phyloP scores from a whole-genome alignment of 2,329 filamentous ascomycete genomes.

The Diaporthe citriasiana region DNA sequence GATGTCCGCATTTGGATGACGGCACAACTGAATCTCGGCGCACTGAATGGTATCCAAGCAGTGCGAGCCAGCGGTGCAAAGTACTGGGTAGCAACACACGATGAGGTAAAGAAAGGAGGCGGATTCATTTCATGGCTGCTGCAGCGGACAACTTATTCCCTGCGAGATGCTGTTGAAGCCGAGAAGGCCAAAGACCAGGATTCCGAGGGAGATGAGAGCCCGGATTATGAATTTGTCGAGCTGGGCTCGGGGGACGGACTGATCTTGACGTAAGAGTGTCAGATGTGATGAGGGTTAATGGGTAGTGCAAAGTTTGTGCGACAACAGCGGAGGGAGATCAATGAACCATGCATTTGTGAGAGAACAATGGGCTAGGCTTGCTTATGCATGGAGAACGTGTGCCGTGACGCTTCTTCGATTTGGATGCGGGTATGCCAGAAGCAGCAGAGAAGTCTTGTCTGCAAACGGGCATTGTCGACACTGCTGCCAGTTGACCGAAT shows the following conservation, averaged over 20 bases:
- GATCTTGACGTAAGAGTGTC: constrained; percentile 58
- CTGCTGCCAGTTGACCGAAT: background rate
- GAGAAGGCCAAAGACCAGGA: constrained; percentile 49
- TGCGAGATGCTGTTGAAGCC: constrained; percentile 59
- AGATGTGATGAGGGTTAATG: background rate
- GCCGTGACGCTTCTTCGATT: background rate
- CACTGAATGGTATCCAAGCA: constrained; percentile 70
- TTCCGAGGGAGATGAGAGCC: constrained; percentile 47
- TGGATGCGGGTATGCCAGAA: constrained; percentile 9
- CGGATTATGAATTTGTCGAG: constrained; percentile 63
- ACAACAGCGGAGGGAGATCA: background rate
- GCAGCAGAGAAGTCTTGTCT: background rate
- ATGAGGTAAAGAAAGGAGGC: constrained; percentile 72
- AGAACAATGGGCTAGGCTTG: background rate
- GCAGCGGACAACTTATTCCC: constrained; percentile 57
- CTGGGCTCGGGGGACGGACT: constrained; percentile 69
- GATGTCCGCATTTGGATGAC: constrained; percentile 65
- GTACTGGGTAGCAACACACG: constrained; percentile 77
- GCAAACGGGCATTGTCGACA: constrained; percentile 14
- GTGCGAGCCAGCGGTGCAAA: constrained; percentile 65
- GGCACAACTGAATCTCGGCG: constrained; percentile 75
- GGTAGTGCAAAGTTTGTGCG: background rate
- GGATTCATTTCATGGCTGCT: constrained; percentile 70
- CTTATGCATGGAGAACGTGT: background rate
- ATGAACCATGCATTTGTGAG: background rate